A percentile compares a stretch with the other conserved stretches of the same genome.
Conservation (phyloP, 805 yeast species). For the Danielia oregonensis region DNA sequence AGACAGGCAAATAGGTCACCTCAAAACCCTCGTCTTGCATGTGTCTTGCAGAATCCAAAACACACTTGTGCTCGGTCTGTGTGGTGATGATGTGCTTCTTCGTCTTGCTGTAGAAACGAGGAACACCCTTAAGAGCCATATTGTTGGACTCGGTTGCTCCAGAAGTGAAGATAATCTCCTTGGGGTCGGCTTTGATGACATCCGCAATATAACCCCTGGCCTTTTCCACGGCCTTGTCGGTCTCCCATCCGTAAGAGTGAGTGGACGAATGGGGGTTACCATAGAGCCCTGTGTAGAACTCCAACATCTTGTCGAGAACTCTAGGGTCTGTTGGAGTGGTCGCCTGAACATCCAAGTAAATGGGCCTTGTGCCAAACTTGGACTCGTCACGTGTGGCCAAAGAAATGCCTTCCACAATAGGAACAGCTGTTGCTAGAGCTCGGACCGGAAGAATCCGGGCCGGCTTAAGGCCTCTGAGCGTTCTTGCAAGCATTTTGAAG, state of each 20-base stretch:
- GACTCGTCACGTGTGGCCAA: conserved; percentile 44
- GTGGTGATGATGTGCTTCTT: conserved; percentile 94
- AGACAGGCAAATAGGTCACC: conserved; percentile 87
- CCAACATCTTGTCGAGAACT: conserved; percentile 83
- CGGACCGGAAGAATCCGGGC: neutral
- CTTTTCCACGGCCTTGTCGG: conserved; percentile 83
- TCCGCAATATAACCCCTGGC: conserved; percentile 83
- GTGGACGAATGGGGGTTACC: conserved; percentile 98
- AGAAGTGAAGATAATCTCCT: conserved; percentile 93
- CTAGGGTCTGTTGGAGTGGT: conserved; percentile 98
- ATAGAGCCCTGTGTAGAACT: conserved; percentile 84
- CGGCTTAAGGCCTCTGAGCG: neutral
- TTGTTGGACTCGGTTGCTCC: conserved; percentile 99
- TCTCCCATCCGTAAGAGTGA: conserved; percentile 98
- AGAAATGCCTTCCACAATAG: conserved; percentile 38
- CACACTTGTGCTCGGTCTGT: conserved; percentile 98
- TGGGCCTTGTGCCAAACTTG: conserved; percentile 74
- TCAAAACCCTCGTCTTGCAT: conserved; percentile 97
- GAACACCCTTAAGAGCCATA: conserved; percentile 93
- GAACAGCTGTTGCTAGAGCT: conserved; percentile 2
- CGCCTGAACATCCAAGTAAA: conserved; percentile 95
- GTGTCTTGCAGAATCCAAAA: conserved; percentile 92
- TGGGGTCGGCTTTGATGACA: conserved; percentile 88
- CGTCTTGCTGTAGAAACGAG: conserved; percentile 84
- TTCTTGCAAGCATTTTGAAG: neutral